phyloP scores from a whole-genome alignment of 352 stramenopile species.

The Phytopythium litorale region DNA sequence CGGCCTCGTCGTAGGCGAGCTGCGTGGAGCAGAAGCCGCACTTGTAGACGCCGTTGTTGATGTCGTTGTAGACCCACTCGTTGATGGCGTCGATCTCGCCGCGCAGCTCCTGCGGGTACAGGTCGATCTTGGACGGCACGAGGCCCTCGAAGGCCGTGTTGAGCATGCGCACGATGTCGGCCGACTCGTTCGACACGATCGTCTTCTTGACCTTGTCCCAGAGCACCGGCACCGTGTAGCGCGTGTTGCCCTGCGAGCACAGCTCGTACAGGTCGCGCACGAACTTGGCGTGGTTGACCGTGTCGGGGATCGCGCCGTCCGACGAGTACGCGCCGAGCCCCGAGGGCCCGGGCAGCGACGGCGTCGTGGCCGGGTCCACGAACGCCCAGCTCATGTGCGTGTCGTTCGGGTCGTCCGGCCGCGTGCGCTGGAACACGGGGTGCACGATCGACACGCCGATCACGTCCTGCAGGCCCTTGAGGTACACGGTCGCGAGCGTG shows the following conservation, averaged over 20 bases:
- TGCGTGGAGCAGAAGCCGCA: conserved; percentile 90
- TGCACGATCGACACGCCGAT: conserved; percentile 93
- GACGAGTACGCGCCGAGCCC: conserved; percentile 69
- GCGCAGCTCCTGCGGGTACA: conserved; percentile 77
- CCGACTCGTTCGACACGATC: conserved; percentile 94
- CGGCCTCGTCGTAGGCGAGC: conserved; percentile 83
- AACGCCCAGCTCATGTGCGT: conserved; percentile 78
- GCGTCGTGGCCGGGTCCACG: conserved; percentile 61
- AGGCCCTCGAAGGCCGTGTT: conserved; percentile 76
- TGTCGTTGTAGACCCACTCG: conserved; percentile 90
- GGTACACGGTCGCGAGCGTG: conserved; percentile 79
- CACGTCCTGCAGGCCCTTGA: conserved; percentile 95
- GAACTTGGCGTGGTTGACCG: conserved; percentile 56
- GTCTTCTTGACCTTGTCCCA: conserved; percentile 88
- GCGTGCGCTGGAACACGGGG: conserved; percentile 76
- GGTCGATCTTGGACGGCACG: conserved; percentile 61
- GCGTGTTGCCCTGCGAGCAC: conserved; percentile 64
- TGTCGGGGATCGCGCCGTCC: conserved; percentile 53
- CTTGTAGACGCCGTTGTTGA: conserved; percentile 93
- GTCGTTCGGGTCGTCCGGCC: conserved; percentile 66
- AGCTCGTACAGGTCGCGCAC: conserved; percentile 83
- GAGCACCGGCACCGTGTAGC: conserved; percentile 89
- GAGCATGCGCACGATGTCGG: conserved; percentile 93
- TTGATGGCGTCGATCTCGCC: conserved; percentile 89
- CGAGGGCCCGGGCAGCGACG: conserved; percentile 57